A percentile compares a stretch with the other conserved stretches of the same genome.
phyloP scores from a whole-genome alignment of 495 filamentous ascomycete species.

The Podospora australis region DNA sequence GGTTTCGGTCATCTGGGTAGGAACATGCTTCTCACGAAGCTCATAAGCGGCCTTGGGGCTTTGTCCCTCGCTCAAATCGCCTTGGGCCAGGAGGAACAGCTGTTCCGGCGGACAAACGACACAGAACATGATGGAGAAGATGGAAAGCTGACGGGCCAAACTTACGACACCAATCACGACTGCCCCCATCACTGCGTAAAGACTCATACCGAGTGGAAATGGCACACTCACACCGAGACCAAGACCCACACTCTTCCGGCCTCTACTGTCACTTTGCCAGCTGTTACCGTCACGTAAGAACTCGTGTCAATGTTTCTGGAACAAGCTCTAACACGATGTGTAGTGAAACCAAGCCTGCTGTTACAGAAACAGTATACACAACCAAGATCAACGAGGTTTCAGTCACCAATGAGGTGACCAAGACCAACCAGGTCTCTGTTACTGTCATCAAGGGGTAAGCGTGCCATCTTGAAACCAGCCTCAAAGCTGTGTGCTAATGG shows the following conservation, averaged over 20 bases:
- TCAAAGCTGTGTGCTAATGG: too few relatives aligned
- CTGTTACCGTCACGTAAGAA: constrained; percentile 1
- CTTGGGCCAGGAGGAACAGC: constrained; percentile 7
- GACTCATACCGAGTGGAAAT: background rate
- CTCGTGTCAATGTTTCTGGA: too few relatives aligned
- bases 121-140: background rate
- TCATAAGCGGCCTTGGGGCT: constrained; percentile 20
- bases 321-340: too few relatives aligned
- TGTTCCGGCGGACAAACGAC: constrained; percentile 13
- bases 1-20: constrained; percentile 2
- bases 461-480: too few relatives aligned
- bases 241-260: background rate
- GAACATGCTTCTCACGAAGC: constrained; percentile 26
- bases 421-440: constrained; percentile 9
- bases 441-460: constrained; percentile 8
- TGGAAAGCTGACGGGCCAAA: background rate
- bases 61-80: constrained; percentile 20
- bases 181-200: background rate
- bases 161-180: background rate
- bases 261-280: constrained; percentile 1
- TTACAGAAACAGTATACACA: constrained; percentile 8
- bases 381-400: constrained; percentile 6
- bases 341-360: background rate
- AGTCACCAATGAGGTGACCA: constrained; percentile 6
- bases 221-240: too few relatives aligned